These are phyloP conservation scores for Russula brevipes DNA, from an alignment of 768 basidiomycete species.

Conservation along the genomic window DNA sequence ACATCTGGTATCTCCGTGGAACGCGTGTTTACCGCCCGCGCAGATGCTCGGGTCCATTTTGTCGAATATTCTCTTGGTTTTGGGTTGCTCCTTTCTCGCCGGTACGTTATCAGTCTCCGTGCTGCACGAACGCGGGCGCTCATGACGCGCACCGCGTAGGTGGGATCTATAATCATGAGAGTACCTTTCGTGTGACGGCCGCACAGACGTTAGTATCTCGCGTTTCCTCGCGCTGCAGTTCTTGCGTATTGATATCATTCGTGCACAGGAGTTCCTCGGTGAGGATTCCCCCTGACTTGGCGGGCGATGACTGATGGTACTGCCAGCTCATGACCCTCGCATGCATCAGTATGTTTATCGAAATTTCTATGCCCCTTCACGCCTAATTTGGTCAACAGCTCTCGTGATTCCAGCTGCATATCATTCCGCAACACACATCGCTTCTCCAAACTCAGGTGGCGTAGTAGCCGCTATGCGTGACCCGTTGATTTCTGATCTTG, in stretches of 20 bases:
- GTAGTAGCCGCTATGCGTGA: conserved; percentile 19
- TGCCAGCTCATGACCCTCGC: conserved; percentile 75
- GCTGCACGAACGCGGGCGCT: background rate
- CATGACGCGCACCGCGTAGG: conserved; percentile 36
- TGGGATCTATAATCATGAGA: conserved; percentile 60
- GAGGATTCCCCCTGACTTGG: background rate
- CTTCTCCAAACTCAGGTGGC: background rate
- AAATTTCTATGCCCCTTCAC: too few species aligned
- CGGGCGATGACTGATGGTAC: conserved; percentile 3
- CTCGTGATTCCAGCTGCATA: conserved; percentile 91
- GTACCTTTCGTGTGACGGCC: conserved; percentile 73
- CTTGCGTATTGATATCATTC: background rate
- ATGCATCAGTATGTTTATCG: conserved; percentile 61
- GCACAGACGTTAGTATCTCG: conserved; percentile 68
- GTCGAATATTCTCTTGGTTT: conserved; percentile 83
- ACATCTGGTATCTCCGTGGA: background rate
- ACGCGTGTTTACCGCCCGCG: background rate
- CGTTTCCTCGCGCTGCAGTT: background rate
- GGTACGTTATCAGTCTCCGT: conserved; percentile 38
- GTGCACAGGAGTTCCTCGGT: conserved; percentile 20
- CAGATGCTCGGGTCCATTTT: conserved; percentile 89
- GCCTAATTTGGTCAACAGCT: conserved; percentile 36
- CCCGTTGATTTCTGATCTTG: conserved; percentile 27
- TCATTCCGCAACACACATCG: conserved; percentile 39
- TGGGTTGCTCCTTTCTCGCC: conserved; percentile 88